phyloP scores from a whole-genome alignment of 495 filamentous ascomycete species.

The Podospora bellae-mahoneyi region DNA sequence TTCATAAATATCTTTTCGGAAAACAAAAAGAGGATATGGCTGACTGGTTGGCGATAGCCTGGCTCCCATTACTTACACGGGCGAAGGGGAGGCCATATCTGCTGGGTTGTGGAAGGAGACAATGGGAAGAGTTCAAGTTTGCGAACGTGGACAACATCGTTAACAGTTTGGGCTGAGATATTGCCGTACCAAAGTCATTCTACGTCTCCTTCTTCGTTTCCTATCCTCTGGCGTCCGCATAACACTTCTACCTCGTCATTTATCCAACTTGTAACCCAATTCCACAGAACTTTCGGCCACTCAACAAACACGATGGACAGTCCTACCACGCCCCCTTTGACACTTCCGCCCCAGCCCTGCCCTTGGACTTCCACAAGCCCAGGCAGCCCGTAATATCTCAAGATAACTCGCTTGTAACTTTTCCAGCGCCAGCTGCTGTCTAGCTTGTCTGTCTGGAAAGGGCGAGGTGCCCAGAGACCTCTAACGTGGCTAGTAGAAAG shows the following conservation, averaged over 20 bases:
- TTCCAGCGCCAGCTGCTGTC: not conserved
- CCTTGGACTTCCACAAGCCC: not conserved
- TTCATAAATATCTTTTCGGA: not conserved
- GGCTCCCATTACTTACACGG: not conserved
- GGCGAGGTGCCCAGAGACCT: not conserved
- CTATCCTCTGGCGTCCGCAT: not conserved
- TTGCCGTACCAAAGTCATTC: too few species aligned
- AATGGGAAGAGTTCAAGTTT: constrained; percentile 39
- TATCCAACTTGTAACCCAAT: not conserved
- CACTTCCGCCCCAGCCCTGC: not conserved
- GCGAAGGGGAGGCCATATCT: not conserved
- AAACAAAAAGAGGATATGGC: not conserved
- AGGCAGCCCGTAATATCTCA: not conserved
- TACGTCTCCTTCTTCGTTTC: not conserved
- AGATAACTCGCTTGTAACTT: not conserved
- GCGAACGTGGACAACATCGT: constrained; percentile 25
- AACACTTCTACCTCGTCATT: not conserved
- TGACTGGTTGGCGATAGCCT: not conserved
- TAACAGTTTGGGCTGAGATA: constrained; percentile 7
- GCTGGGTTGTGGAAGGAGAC: constrained; percentile 41
- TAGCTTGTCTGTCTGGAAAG: not conserved
- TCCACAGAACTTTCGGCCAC: not conserved
- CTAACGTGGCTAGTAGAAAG: not conserved
- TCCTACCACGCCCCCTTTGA: not conserved
- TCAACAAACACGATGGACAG: not conserved